Percentiles rank a stretch among this genome's conserved stretches.
Conservation (phyloP, 257 asterid species). For the Nicotiana benthamiana region DNA sequence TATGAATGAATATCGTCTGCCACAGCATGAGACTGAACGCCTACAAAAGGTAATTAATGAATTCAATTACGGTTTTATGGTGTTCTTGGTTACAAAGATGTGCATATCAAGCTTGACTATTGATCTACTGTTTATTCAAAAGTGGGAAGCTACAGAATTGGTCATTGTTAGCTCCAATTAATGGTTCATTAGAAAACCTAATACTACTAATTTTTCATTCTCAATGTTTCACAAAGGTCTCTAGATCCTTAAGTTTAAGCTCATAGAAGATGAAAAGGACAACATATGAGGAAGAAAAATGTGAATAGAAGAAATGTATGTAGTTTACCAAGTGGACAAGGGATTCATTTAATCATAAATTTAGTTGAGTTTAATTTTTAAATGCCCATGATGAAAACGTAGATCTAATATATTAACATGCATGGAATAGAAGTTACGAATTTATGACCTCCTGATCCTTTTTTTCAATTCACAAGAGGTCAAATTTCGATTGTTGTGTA, state of each 20-base stretch:
- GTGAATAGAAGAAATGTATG: neutral
- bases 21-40: slow-evolving; percentile 80
- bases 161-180: neutral
- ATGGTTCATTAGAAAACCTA: neutral
- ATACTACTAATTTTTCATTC: neutral
- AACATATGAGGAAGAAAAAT: neutral
- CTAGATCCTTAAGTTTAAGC: neutral
- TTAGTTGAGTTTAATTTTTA: neutral
- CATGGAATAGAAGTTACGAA: slow-evolving; percentile 6
- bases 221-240: neutral
- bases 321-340: neutral
- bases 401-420: neutral
- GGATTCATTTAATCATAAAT: neutral
- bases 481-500: neutral
- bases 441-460: neutral
- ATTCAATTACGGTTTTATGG: neutral
- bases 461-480: neutral
- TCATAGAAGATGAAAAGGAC: neutral
- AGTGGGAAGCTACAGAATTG: neutral
- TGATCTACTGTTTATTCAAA: neutral
- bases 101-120: neutral
- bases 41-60: slow-evolving; percentile 71
- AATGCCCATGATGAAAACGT: neutral
- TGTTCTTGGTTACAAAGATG: neutral
- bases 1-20: slow-evolving; percentile 90